Percentiles rank a stretch among this genome's conserved stretches.
These are phyloP conservation scores for Aspergillus novoparasiticus DNA, from an alignment of 2,329 filamentous ascomycete genomes.

Conservation along the genomic window DNA sequence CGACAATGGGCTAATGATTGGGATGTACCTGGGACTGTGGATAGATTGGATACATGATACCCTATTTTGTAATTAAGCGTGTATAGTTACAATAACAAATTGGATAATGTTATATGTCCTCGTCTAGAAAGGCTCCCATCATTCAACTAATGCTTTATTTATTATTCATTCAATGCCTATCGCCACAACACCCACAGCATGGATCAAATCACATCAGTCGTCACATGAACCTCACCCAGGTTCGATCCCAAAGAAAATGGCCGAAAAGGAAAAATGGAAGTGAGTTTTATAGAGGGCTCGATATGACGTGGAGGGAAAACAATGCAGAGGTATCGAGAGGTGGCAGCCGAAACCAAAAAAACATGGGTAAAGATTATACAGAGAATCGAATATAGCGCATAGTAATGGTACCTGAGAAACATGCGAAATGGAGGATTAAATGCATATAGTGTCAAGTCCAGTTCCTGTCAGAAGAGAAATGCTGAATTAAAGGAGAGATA, in stretches of 20 bases:
- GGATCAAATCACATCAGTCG: constrained; percentile 1
- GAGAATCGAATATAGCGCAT: constrained; percentile 12
- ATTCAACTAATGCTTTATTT: neutral
- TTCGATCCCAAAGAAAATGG: neutral
- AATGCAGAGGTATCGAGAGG: neutral
- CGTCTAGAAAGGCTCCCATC: neutral
- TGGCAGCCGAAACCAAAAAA: neutral
- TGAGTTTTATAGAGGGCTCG: neutral
- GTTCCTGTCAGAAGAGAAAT: neutral
- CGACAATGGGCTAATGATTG: constrained; percentile 50
- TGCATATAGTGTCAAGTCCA: constrained; percentile 10
- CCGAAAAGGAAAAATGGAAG: neutral
- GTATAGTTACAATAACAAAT: neutral
- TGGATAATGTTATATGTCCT: neutral
- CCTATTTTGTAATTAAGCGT: neutral
- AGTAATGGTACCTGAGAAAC: constrained; percentile 2
- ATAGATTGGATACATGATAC: neutral
- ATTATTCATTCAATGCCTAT: neutral
- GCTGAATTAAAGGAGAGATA: neutral
- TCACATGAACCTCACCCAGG: neutral
- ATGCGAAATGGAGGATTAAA: constrained; percentile 10
- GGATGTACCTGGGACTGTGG: neutral
- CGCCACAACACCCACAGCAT: neutral
- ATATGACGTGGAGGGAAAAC: neutral
- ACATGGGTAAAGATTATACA: constrained; percentile 14